phyloP scores from a whole-genome alignment of 768 basidiomycete species.

The Filobasidium wieringae region DNA sequence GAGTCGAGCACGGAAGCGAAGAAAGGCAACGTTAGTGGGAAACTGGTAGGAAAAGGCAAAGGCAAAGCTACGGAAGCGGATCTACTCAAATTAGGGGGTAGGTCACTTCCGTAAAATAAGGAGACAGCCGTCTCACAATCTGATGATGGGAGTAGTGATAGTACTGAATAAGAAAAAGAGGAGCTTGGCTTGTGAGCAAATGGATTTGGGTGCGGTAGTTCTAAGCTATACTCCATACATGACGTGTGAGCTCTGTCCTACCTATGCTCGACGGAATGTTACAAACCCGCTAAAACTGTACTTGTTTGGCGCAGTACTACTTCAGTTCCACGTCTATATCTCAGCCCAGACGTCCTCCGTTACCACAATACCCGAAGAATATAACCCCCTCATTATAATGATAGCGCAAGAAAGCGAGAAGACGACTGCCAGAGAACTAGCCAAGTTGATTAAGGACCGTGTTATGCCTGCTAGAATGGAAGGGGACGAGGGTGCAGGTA shows the following conservation, averaged over 20 bases:
- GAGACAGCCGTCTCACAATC: no score
- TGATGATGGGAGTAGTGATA: background rate
- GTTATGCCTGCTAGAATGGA: constrained; percentile 6
- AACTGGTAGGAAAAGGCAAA: no score
- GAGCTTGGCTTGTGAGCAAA: background rate
- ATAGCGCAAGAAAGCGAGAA: constrained; percentile 6
- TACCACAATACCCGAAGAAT: background rate
- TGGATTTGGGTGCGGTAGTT: background rate
- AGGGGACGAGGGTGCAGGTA: constrained; percentile 7
- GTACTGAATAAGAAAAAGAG: background rate
- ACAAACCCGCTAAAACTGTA: background rate
- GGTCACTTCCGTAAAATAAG: no score
- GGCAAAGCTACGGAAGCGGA: no score
- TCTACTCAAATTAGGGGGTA: no score
- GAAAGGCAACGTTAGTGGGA: no score
- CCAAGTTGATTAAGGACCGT: background rate
- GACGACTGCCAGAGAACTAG: background rate
- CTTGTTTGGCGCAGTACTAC: background rate
- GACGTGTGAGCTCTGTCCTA: background rate
- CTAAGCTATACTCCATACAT: background rate
- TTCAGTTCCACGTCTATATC: background rate
- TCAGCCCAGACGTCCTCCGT: background rate
- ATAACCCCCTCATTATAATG: constrained; percentile 11
- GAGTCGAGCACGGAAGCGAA: no score
- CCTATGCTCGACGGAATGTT: background rate